These are phyloP conservation scores for Diaporthe vexans DNA, from an alignment of 2,329 filamentous ascomycete genomes.

Conservation along the genomic window DNA sequence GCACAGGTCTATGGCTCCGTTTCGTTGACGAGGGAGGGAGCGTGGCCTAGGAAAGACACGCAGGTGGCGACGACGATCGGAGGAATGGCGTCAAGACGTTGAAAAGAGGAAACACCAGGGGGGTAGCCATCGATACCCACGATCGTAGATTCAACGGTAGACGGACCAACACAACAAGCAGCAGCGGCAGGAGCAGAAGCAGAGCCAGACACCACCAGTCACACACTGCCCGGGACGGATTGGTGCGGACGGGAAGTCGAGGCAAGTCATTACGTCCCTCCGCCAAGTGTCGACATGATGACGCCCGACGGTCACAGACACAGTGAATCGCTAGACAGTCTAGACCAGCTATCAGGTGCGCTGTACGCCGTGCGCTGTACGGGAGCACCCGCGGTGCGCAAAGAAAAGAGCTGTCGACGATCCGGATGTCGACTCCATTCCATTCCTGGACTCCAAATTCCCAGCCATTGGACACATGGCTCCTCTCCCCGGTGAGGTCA, in stretches of 20 bases:
- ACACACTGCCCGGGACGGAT: conserved; percentile 20
- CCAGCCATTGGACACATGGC: conserved; percentile 39
- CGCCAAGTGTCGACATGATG: conserved; percentile 25
- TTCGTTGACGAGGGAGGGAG: conserved; percentile 37
- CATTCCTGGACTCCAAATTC: conserved; percentile 26
- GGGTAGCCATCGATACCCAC: conserved; percentile 26
- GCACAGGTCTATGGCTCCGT: conserved; percentile 1
- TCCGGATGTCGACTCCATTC: conserved; percentile 41
- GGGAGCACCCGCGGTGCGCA: conserved; percentile 35
- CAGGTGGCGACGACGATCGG: conserved; percentile 37
- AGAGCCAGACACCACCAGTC: conserved; percentile 1
- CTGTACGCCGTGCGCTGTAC: conserved; percentile 15
- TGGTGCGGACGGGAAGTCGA: conserved; percentile 19
- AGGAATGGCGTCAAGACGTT: conserved; percentile 35
- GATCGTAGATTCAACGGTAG: conserved; percentile 24
- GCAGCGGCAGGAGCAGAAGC: background rate
- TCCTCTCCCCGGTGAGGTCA: conserved; percentile 33
- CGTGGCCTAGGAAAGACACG: conserved; percentile 35
- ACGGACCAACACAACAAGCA: conserved; percentile 3
- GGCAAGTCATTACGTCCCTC: conserved; percentile 26
- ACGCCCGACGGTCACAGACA: conserved; percentile 21
- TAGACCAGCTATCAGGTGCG: conserved; percentile 20
- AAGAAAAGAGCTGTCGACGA: conserved; percentile 32
- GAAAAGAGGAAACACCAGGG: conserved; percentile 18
- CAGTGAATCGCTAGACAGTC: background rate